These are phyloP conservation scores for Agaricus subrufescens DNA, from an alignment of 768 basidiomycete genomes.

Conservation along the genomic window DNA sequence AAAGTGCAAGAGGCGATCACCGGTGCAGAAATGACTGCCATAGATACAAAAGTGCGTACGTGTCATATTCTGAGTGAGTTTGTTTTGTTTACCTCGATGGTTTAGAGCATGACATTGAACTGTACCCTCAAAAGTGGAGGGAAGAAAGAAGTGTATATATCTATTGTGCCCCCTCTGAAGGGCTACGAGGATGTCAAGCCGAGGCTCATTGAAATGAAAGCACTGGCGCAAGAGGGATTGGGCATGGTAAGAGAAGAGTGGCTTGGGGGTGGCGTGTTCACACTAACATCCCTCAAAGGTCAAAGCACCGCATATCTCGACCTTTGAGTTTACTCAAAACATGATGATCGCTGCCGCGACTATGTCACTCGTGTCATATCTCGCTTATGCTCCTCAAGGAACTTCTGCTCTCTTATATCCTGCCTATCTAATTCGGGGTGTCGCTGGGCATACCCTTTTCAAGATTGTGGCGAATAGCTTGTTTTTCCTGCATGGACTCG, in stretches of 20 bases:
- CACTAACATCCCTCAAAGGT: conserved; percentile 32
- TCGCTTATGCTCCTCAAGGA: conserved; percentile 19
- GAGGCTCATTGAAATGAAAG: conserved; percentile 75
- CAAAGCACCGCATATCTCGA: conserved; percentile 54
- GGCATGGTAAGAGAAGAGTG: conserved; percentile 60
- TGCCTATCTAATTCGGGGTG: conserved; percentile 25
- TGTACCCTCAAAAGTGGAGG: conserved; percentile 51
- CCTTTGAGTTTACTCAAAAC: conserved; percentile 42
- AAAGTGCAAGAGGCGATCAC: conserved; percentile 51
- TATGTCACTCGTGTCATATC: conserved; percentile 28
- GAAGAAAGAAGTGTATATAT: conserved; percentile 46
- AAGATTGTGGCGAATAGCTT: conserved; percentile 28
- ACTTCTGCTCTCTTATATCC: conserved; percentile 23
- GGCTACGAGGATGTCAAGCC: conserved; percentile 84
- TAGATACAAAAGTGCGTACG: conserved; percentile 55
- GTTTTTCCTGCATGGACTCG: conserved; percentile 35
- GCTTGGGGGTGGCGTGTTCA: neutral
- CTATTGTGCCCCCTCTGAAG: conserved; percentile 65
- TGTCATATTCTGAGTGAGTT: neutral
- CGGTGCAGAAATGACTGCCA: conserved; percentile 67
- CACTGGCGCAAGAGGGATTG: conserved; percentile 70
- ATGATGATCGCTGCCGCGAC: conserved; percentile 19
- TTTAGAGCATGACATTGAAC: conserved; percentile 64
- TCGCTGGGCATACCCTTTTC: conserved; percentile 25
- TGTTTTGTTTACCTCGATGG: neutral